A percentile compares a stretch with the other conserved stretches of the same genome.
These are phyloP conservation scores for Coemansia umbellata DNA, from an alignment of 192 early-diverging fungal species.

Conservation along the genomic window DNA sequence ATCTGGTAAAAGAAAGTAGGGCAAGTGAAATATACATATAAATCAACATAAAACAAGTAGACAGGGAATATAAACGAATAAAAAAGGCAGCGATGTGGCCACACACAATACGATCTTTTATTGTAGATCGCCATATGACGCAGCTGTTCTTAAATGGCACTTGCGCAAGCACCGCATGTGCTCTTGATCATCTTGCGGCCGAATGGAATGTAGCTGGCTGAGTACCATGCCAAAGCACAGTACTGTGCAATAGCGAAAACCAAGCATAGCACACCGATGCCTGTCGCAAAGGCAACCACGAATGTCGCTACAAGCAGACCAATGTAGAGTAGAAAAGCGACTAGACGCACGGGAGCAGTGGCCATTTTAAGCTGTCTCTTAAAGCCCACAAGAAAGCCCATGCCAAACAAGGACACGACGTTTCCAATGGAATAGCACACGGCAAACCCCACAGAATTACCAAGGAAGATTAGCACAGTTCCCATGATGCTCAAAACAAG, in stretches of 20 bases:
- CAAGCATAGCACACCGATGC: constrained; percentile 65
- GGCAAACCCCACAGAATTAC: constrained; percentile 73
- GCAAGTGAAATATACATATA: constrained; percentile 2
- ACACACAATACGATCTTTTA: no score
- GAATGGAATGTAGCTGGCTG: constrained; percentile 90
- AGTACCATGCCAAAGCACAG: constrained; percentile 84
- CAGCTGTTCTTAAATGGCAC: constrained; percentile 12
- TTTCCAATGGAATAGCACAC: constrained; percentile 90
- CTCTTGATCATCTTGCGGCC: constrained; percentile 65
- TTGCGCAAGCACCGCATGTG: constrained; percentile 53
- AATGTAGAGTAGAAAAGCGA: constrained; percentile 72
- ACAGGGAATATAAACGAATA: no score
- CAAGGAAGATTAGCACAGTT: constrained; percentile 51
- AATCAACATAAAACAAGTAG: background rate
- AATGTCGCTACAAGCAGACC: constrained; percentile 66
- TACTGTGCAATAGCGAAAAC: constrained; percentile 84
- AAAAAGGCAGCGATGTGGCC: no score
- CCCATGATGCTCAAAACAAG: constrained; percentile 77
- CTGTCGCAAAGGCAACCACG: constrained; percentile 66
- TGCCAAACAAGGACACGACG: constrained; percentile 76
- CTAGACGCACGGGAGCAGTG: constrained; percentile 69
- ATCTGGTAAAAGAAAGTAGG: no score
- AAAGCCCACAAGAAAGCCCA: constrained; percentile 87
- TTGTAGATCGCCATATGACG: background rate
- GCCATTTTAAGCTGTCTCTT: constrained; percentile 82